Evolutionary conservation across 2,329 filamentous ascomycete species (phyloP), one percentile per base, ranked within the genome.

Genomic region (Fusarium torreyae): DNA sequence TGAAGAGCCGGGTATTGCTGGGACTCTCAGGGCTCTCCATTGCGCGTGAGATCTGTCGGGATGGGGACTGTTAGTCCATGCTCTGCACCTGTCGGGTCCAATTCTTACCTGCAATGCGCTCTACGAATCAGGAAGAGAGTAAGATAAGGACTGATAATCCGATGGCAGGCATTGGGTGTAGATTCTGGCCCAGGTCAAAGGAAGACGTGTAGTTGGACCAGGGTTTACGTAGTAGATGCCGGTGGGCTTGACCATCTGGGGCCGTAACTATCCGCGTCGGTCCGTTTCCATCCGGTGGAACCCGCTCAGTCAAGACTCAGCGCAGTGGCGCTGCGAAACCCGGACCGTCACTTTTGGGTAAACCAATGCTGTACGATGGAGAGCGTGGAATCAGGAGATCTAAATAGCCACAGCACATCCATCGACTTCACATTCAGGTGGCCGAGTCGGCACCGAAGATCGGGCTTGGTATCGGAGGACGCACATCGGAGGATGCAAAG

Each of bases 261-360:
- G 33, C 61, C 60, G 55, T 17, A n/a, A 61, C 20, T 55, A 65
- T 56, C 63, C 63, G 61, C 28, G 33, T 44, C 61, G 63, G 61
- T 61, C 63, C 63, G 63, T 1, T 1, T 14, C 11, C 17, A 59
- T 43, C 63, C 59, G 59, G 8, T n/a, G 17, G 31, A 15, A 22
- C 24, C 55, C 38, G 39, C 22, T 50, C 7, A 24, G 14, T 34
- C 4, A n/a, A 33, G 6, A 24, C 28, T 39, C 17, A 18, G 36
- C 36, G 17, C 3, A 31, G 28, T 31, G 10, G 28, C 10, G 36
- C 17, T n/a, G 36, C 17, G 9, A 39, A 10, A 17, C 7, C 7
- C 36, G n/a, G 36, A 39, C 10, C 38, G 9, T 40, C 18, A 20
- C n/a, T 40, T 13, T 20, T 11, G 39, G 22, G 39, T 9, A 40